A percentile compares a stretch with the other conserved stretches of the same genome.
phyloP scores from a whole-genome alignment of 2,329 filamentous ascomycete species.

The Neopestalotiopsis rosae region DNA sequence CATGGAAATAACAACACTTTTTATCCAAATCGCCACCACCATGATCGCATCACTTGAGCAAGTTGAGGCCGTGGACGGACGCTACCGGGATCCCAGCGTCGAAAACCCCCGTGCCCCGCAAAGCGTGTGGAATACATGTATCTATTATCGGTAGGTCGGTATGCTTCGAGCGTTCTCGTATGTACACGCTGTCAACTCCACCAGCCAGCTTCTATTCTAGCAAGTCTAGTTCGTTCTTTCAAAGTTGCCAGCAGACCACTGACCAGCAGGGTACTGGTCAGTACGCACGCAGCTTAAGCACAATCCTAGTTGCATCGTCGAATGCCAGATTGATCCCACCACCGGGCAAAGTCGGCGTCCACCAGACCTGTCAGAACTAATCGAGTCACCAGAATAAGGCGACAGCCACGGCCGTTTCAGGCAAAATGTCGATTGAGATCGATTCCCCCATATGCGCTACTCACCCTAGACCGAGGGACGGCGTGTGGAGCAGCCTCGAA shows the following conservation, averaged over 20 bases:
- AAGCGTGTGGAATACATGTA: neutral
- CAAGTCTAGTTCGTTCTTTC: neutral
- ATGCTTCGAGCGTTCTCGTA: neutral
- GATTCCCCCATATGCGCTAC: neutral
- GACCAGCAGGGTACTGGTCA: too few relatives aligned
- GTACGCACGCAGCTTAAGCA: too few relatives aligned
- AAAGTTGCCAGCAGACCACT: too few relatives aligned
- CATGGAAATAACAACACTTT: neutral
- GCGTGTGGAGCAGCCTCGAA: slow-evolving; percentile 13
- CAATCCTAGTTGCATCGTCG: neutral
- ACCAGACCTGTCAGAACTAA: neutral
- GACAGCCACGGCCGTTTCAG: neutral
- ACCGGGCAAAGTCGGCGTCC: neutral
- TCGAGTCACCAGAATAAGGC: neutral
- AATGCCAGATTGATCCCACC: neutral
- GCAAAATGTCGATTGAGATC: neutral
- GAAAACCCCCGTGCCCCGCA: neutral
- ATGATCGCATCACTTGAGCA: neutral
- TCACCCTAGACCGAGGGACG: neutral
- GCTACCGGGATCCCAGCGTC: neutral
- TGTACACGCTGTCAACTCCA: slow-evolving; percentile 1
- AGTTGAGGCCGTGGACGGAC: neutral
- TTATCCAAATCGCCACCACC: neutral
- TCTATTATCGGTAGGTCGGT: neutral
- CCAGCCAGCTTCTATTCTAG: neutral